Evolutionary conservation across 2,329 filamentous ascomycete species (phyloP).

Genomic region (Geoglossum cookeanum): DNA sequence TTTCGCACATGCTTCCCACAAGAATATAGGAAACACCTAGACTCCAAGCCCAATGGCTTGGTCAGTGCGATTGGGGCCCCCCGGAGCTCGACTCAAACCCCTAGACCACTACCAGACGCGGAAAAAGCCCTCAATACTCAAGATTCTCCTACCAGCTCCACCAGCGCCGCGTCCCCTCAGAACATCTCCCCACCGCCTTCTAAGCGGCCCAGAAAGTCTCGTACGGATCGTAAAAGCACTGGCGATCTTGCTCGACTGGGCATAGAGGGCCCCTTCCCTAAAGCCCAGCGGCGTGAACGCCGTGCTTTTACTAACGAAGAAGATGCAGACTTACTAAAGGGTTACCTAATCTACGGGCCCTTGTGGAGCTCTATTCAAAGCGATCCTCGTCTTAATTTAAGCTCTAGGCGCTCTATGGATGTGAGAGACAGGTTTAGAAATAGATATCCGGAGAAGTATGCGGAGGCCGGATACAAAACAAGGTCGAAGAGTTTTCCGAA

Average conservation of each 20-base stretch:
- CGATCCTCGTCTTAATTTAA: slow-evolving; percentile 32
- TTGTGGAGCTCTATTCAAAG: slow-evolving; percentile 40
- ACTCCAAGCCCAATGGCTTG: background rate
- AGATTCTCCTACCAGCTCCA: background rate
- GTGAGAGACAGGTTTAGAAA: slow-evolving; percentile 42
- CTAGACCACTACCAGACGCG: background rate
- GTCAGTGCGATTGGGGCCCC: background rate
- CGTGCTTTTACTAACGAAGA: slow-evolving; percentile 36
- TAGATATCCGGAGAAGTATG: slow-evolving; percentile 37
- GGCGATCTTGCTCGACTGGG: slow-evolving; percentile 24
- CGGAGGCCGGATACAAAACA: slow-evolving; percentile 22
- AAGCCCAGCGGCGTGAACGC: slow-evolving; percentile 31
- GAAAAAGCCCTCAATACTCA: background rate
- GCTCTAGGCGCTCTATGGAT: slow-evolving; percentile 35
- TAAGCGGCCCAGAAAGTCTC: slow-evolving; percentile 13
- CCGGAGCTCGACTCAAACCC: background rate
- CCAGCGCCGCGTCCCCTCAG: background rate
- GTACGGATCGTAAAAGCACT: slow-evolving; percentile 12
- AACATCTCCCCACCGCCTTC: slow-evolving; percentile 6
- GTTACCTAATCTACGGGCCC: slow-evolving; percentile 38
- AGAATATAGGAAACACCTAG: slow-evolving; percentile 19
- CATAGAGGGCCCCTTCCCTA: slow-evolving; percentile 29
- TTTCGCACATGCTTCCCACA: slow-evolving; percentile 36
- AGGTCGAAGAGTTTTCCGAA: background rate
- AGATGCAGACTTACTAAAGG: slow-evolving; percentile 37